Evolutionary conservation across 257 asterid species (phyloP).

Genomic region (Solanum dulcamara): DNA sequence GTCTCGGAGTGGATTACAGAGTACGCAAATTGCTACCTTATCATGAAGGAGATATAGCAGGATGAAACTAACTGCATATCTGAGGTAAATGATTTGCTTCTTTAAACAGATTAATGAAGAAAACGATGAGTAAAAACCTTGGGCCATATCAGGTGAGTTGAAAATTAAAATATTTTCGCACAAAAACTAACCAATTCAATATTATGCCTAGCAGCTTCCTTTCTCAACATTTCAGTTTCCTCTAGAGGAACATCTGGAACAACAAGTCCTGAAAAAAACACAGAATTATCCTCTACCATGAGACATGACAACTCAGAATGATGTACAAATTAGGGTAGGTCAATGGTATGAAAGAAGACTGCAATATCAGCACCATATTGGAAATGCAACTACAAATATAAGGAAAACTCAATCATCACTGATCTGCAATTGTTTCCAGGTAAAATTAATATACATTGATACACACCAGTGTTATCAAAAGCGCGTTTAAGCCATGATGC

Average conservation of each 20-base stretch:
- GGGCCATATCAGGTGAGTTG: not conserved
- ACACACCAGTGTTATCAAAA: not conserved
- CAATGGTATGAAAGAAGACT: not conserved
- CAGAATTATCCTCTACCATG: not conserved
- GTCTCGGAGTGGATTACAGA: not conserved
- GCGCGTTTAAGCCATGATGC: not conserved
- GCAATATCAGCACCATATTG: not conserved
- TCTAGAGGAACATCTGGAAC: slow-evolving; percentile 92
- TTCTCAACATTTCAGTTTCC: slow-evolving; percentile 76
- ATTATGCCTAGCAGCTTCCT: slow-evolving; percentile 49
- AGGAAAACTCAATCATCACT: not conserved
- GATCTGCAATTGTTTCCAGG: not conserved
- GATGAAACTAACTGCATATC: not conserved
- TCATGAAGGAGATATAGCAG: not conserved
- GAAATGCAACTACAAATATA: not conserved
- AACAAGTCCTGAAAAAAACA: slow-evolving; percentile 54
- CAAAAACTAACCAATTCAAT: slow-evolving; percentile 66
- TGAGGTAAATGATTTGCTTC: not conserved
- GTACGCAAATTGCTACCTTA: not conserved
- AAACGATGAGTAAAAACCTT: not conserved
- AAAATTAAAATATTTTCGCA: not conserved
- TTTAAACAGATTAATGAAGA: not conserved
- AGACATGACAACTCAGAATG: not conserved
- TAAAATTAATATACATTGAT: not conserved
- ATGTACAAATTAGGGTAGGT: not conserved